A percentile compares a stretch with the other conserved stretches of the same genome.
Conservation (phyloP, 1,139 yeast species). For the Blastobotrys aristatus region DNA sequence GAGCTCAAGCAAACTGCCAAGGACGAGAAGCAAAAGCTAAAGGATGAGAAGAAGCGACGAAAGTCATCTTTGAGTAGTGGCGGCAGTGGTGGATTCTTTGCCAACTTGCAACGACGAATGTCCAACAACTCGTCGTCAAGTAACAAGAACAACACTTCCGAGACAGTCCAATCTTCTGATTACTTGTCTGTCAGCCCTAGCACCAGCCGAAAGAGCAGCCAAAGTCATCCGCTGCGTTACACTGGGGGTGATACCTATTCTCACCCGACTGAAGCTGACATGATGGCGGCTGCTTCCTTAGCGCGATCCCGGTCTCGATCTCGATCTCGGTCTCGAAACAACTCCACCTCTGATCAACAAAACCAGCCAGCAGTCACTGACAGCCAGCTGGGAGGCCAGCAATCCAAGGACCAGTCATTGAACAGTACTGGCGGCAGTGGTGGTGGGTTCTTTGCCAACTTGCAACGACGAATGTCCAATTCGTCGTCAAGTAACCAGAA, state of each 20-base stretch:
- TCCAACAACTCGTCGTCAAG: not conserved
- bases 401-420: too few relatives aligned
- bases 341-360: too few relatives aligned
- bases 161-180: too few relatives aligned
- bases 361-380: too few relatives aligned
- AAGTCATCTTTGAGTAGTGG: not conserved
- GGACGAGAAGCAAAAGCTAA: not conserved
- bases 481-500: too few relatives aligned
- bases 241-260: too few relatives aligned
- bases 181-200: too few relatives aligned
- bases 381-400: too few relatives aligned
- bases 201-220: too few relatives aligned
- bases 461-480: not conserved
- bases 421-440: not conserved
- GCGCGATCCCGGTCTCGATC: too few relatives aligned
- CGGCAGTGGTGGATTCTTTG: not conserved
- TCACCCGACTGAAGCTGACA: not conserved
- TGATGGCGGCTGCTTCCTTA: not conserved
- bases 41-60: not conserved
- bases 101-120: not conserved
- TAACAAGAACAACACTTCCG: not conserved
- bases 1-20: not conserved
- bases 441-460: not conserved
- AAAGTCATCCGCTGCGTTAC: too few relatives aligned
- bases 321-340: constrained; percentile 4